A percentile compares a stretch with the other conserved stretches of the same genome.
phyloP scores from a whole-genome alignment of 768 basidiomycete genomes.

The Termitomyces eurrhizus region DNA sequence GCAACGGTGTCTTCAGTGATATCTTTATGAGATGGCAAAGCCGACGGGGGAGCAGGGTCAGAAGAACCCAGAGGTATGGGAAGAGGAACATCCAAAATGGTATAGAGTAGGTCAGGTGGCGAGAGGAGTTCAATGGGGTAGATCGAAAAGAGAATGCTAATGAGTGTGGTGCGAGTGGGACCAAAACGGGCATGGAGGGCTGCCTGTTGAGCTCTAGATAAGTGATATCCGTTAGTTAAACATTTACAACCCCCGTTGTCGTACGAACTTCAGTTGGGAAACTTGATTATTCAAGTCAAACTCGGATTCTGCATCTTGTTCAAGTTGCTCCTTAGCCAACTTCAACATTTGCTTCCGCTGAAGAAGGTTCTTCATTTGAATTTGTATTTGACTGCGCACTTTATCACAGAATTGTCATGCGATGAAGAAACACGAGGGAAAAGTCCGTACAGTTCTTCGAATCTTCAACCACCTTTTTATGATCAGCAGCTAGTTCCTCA shows the following conservation, averaged over 20 bases:
- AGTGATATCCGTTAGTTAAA: slow-evolving; percentile 13
- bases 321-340: slow-evolving; percentile 36
- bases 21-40: slow-evolving; percentile 57
- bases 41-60: slow-evolving; percentile 83
- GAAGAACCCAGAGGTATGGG: slow-evolving; percentile 75
- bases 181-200: slow-evolving; percentile 46
- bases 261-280: slow-evolving; percentile 32
- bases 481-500: slow-evolving; percentile 42
- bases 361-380: slow-evolving; percentile 33
- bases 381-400: slow-evolving; percentile 30
- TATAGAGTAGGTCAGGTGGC: slow-evolving; percentile 83
- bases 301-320: slow-evolving; percentile 23
- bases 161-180: slow-evolving; percentile 56
- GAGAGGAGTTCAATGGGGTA: slow-evolving; percentile 89
- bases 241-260: not conserved
- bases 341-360: slow-evolving; percentile 44
- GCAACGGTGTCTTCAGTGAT: slow-evolving; percentile 86
- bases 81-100: slow-evolving; percentile 83
- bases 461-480: slow-evolving; percentile 36
- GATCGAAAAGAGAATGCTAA: slow-evolving; percentile 69
- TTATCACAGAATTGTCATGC: slow-evolving; percentile 4
- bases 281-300: slow-evolving; percentile 29
- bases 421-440: not conserved
- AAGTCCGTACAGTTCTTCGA: slow-evolving; percentile 42
- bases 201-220: slow-evolving; percentile 41